These are phyloP conservation scores for Gleditsia sinensis DNA, from an alignment of 306 rosid genomes.

Conservation along the genomic window DNA sequence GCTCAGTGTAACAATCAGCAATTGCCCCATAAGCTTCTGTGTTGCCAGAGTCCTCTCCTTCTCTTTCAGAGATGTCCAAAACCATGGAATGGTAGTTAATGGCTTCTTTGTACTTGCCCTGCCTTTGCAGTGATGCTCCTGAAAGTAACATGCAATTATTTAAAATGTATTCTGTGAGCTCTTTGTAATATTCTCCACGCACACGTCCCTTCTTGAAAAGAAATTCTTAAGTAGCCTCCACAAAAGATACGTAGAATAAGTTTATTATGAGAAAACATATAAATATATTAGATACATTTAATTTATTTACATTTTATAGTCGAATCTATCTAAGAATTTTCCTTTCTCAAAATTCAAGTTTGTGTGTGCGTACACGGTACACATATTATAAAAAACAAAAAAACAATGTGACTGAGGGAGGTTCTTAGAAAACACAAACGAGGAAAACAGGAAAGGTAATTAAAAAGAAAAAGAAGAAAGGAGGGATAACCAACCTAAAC, in stretches of 20 bases:
- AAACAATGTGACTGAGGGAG: too few species aligned
- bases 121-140: constrained; percentile 97
- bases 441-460: not conserved
- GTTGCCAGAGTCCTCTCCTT: constrained; percentile 84
- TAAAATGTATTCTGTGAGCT: not conserved
- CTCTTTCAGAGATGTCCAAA: constrained; percentile 75
- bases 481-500: constrained; percentile 67
- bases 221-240: too few species aligned
- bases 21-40: constrained; percentile 97
- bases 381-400: too few species aligned
- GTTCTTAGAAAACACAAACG: not conserved
- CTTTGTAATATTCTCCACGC: too few species aligned
- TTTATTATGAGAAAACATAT: not conserved
- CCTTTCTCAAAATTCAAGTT: too few species aligned
- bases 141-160: constrained; percentile 29
- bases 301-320: too few species aligned
- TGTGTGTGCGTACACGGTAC: too few species aligned
- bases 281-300: not conserved
- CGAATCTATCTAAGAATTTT: too few species aligned
- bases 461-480: too few species aligned
- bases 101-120: constrained; percentile 82
- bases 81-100: constrained; percentile 86
- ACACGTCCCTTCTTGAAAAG: too few species aligned
- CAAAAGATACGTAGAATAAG: too few species aligned
- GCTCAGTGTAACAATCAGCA: constrained; percentile 96